A percentile compares a stretch with the other conserved stretches of the same genome.
These are phyloP conservation scores for Fusarium sp. DNA, from an alignment of 2,329 filamentous ascomycete genomes.

Conservation along the genomic window DNA sequence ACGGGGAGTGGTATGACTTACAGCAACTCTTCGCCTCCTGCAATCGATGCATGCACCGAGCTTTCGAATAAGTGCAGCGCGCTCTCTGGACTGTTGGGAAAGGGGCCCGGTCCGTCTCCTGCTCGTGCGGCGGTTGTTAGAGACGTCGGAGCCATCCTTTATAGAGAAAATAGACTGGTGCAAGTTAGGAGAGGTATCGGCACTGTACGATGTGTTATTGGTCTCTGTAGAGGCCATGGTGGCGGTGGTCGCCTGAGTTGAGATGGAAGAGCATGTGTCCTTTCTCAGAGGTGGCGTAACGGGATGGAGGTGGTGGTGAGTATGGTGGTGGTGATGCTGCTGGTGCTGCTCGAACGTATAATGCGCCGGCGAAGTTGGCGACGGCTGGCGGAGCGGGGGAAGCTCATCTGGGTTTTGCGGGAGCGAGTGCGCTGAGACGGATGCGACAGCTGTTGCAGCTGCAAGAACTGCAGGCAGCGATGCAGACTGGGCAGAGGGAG, in stretches of 20 bases:
- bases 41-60: conserved; percentile 69
- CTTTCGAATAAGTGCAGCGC: conserved; percentile 70
- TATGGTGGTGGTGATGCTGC: conserved; percentile 39
- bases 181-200: conserved; percentile 64
- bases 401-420: conserved; percentile 46
- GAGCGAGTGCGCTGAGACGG: conserved; percentile 39
- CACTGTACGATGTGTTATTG: conserved; percentile 64
- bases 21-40: conserved; percentile 67
- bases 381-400: conserved; percentile 46
- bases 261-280: conserved; percentile 66
- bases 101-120: conserved; percentile 70
- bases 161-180: conserved; percentile 67
- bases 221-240: conserved; percentile 60
- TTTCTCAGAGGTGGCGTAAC: conserved; percentile 56
- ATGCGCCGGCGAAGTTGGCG: conserved; percentile 46
- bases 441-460: conserved; percentile 40
- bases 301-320: conserved; percentile 48
- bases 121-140: conserved; percentile 66
- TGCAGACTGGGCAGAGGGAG: conserved; percentile 45
- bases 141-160: conserved; percentile 66
- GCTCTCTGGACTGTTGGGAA: conserved; percentile 68
- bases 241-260: conserved; percentile 63
- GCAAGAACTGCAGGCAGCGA: conserved; percentile 45
- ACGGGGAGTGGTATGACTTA: conserved; percentile 55
- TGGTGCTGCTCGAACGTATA: conserved; percentile 48